Base-by-base conservation (phyloP, 2,329 filamentous ascomycete species). In the Paraconiothyrium sp. region DNA sequence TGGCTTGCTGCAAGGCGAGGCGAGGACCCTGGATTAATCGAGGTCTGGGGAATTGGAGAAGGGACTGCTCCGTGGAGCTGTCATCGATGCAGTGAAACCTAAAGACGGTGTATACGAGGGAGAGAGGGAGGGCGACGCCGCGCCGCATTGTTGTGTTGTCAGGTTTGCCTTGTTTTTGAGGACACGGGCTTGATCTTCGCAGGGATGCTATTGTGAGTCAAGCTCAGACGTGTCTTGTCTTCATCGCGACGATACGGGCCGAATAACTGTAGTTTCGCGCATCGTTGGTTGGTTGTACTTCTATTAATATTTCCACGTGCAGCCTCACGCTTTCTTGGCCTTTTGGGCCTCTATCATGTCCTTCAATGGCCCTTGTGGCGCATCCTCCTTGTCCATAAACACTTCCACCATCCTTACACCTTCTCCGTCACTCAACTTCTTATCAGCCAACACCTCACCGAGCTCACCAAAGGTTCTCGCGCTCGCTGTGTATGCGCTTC, bases 381-480 rank as follows among this genome's bases (percentile, higher is more conserved):
- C 62, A 16, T 68, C 66, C 22, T 67, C 64, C 6, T 59, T 59
- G 24, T 69, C 76, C 77, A 82, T 78, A 16, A 78, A 71, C 0
- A 83, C 75, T 72, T 83, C 81, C 8, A 82, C 72, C 64, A 83
- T 75, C 43, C 78, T 72, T 32, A 83, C 59, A 0, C 80, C 80
- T 49, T 73, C 76, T 7, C 77, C 80, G 54, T 76, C 71, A 20
- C 70, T 65, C 44, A 84, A 72, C 1, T 70, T 70, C 34, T 78
- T 72, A 54, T 79, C 72, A 1, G 57, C 64, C 44, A 84, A 32
- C 0, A 84, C 76, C 5, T 69, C 60, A 41, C 82, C 77, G 2
- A 86, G 62, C 61, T 86, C 83, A 0, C 78, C 82, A 62, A 81
- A 83, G 0, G 81, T 85, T 58, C 72, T 76, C 3, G 79, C 83